Evolutionary conservation across 2,329 filamentous ascomycete species (phyloP).

Genomic region (Dothideomycetes sp.): DNA sequence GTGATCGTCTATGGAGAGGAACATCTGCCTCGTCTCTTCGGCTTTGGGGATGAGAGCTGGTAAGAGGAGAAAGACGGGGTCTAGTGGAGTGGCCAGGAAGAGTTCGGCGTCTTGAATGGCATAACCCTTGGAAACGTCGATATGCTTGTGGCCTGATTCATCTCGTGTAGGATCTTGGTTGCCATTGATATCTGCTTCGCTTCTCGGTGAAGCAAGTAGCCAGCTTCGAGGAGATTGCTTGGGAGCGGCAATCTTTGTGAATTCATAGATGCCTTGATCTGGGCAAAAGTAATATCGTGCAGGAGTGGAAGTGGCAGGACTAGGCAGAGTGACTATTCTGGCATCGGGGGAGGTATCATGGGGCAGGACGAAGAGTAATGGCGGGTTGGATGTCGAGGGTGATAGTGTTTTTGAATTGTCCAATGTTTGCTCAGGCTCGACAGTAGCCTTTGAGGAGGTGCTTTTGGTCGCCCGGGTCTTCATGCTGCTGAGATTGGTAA

Average conservation of each 20-base stretch:
- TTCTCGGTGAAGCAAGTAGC: constrained; percentile 32
- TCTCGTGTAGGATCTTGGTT: constrained; percentile 7
- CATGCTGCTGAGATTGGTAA: constrained; percentile 11
- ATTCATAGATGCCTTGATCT: constrained; percentile 47
- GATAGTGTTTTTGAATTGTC: constrained; percentile 19
- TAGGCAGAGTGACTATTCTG: constrained; percentile 44
- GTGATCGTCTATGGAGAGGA: constrained; percentile 61
- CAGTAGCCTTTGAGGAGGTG: constrained; percentile 5
- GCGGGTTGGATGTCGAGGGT: constrained; percentile 28
- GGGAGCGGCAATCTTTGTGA: constrained; percentile 44
- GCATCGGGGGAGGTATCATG: constrained; percentile 39
- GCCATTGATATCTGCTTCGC: constrained; percentile 5
- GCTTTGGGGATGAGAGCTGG: constrained; percentile 48
- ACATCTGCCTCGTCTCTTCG: constrained; percentile 48
- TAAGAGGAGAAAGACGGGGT: constrained; percentile 74
- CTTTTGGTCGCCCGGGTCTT: constrained; percentile 20
- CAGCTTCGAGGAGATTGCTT: constrained; percentile 43
- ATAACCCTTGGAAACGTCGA: constrained; percentile 31
- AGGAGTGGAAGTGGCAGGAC: constrained; percentile 38
- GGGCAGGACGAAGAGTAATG: constrained; percentile 48
- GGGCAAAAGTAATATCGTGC: constrained; percentile 50
- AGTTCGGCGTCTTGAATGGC: constrained; percentile 60
- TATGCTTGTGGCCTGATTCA: constrained; percentile 4
- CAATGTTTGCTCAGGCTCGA: constrained; percentile 8
- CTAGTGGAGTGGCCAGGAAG: constrained; percentile 74